Evolutionary conservation across 495 filamentous ascomycete genomes (phyloP), one percentile per base, ranked within the genome.

Genomic region (Penicillium parvum): DNA sequence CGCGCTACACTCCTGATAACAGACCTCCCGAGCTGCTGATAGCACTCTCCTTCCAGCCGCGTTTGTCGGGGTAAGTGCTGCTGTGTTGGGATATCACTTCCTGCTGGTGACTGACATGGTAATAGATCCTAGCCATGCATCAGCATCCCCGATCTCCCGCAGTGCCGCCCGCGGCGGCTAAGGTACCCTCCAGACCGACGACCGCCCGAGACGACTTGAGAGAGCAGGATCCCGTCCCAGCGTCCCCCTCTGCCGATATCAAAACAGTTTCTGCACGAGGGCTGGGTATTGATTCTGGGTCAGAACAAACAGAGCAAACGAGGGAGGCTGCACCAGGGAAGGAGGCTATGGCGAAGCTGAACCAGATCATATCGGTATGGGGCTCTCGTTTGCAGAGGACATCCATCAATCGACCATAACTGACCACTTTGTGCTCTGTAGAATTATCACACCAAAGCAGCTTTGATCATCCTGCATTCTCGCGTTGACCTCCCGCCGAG

Each of bases 391-490:
- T 2, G 27, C 17, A n/a, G 17, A 10, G 22, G 32, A 9, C 18
- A 7, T 14, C n/a, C n/a, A n/a, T 4, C 12, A 19, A 43, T 43
- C 16, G 32, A 12, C 5, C 29, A 17, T 34, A 17, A 11, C 36
- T 43, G 21, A 51, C 37, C n/a, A 10, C 25, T 15, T 20, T 23
- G 10, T 53, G 45, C 28, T 4, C 42, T 32, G 17, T 45, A 97
- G 88, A 95, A 95, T 58, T 95, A 94, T 61, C 85, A 88, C 63
- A 82, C 77, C 37, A 98, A 97, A 71, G 84, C 87, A 25, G 86
- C 89, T 42, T 78, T 92, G 43, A 79, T 92, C 27, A 85, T 98
- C 36, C 66, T 96, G 12, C 82, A 90, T 38, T 82, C 88, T 22
- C 78, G 92, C 38, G 77, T 88, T 34, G 73, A 78, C 32, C 74